Evolutionary conservation across 768 basidiomycete species (phyloP), one percentile per base, ranked within the genome.

Genomic region (Tricholoma matsutake): DNA sequence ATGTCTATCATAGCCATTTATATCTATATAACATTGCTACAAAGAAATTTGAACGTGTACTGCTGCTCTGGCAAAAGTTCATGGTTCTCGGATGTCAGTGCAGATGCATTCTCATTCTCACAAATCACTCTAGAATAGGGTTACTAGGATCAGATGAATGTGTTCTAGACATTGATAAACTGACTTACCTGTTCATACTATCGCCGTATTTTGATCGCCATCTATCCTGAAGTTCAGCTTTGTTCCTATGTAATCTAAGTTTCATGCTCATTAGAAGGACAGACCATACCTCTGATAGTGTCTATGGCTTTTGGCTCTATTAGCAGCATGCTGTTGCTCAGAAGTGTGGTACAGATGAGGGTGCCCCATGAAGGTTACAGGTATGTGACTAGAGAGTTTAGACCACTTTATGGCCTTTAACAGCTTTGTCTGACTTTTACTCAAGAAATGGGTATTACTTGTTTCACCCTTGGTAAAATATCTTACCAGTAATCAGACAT

Each of bases 221-320:
- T 31, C 25, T 53, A 53, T 31, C 4, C 13, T 41, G 51, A 53
- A 53, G 28, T 11, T 41, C 37, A 4, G 37, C 4, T 56, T 56
- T 41, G 39, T 41, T 35, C 34, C 56, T 56, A 31, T 18, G 28
- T 9, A 31, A 39, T 56, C 31, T 29, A 56, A 53, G 51, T 53
- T 31, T 18, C 51, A 16, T 18, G 51, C n/a, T 31, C n/a, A 18
- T 53, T 32, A 32, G 13, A 53, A 32, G 29, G 1, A 53, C 1
- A 3, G 9, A 53, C 51, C 37, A 49, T 65, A 68, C 68, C 60
- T 64, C 13, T 64, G 47, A 60, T 69, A 69, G 43, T 61, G 56
- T 20, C 63, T 53, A n/a, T 62, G 57, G 37, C 63, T 63, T 53
- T 69, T 67, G 32, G 61, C 63, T 5, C 61, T 59, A 47, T 66